These are phyloP conservation scores for Alternaria solani DNA, from an alignment of 2,329 filamentous ascomycete species.

Conservation along the genomic window DNA sequence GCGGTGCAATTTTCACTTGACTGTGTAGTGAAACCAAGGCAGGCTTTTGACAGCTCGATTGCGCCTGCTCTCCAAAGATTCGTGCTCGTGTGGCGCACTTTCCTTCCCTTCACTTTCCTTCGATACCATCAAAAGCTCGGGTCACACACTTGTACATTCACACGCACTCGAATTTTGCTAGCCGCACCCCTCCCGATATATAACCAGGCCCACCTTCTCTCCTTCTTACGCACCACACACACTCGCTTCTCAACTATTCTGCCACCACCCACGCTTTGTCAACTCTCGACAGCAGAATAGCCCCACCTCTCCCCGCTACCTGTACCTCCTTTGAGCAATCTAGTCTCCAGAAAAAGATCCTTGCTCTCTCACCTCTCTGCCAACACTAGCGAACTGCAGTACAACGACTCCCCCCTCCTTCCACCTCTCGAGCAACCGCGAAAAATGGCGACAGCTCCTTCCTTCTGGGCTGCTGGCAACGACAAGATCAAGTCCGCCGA, in stretches of 20 bases:
- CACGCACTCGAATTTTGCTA: not conserved
- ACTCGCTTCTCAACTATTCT: not conserved
- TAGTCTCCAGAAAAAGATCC: not conserved
- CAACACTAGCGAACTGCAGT: not conserved
- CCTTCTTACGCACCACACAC: not conserved
- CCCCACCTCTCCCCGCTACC: not conserved
- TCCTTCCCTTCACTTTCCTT: slow-evolving; percentile 8
- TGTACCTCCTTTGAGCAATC: not conserved
- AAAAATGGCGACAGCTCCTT: slow-evolving; percentile 2
- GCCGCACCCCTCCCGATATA: not conserved
- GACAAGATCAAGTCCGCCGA: slow-evolving; percentile 9
- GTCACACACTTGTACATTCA: not conserved
- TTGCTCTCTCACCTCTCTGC: not conserved
- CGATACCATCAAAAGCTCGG: slow-evolving; percentile 1
- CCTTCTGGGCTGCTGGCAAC: slow-evolving; percentile 13
- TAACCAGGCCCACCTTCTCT: not conserved
- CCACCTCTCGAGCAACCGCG: not conserved
- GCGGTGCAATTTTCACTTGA: not conserved
- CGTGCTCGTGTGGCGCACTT: not conserved
- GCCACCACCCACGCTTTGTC: not conserved
- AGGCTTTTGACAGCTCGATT: not conserved
- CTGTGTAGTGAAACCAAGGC: not conserved
- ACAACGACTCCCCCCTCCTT: not conserved
- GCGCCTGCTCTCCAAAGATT: not conserved
- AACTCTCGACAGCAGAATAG: not conserved